Evolutionary conservation across 1,284 basidiomycete species (phyloP), one percentile per base, ranked within the genome.

Genomic region (Phaffia rhodozyma): DNA sequence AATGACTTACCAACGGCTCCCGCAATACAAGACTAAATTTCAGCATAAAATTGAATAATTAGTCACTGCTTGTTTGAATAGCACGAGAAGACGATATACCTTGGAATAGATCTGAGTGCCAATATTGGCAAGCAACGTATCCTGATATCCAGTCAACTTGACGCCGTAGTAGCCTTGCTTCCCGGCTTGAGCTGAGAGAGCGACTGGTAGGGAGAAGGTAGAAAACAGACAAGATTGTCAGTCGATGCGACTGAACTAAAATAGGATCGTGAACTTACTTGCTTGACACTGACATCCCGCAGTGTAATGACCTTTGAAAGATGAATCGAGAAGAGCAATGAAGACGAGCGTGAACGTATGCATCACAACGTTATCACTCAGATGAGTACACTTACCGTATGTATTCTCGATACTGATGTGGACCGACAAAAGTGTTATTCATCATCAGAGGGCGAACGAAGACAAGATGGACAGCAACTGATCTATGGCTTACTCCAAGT

Each of bases 41-140:
- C 3, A 18, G 4, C 27, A 25, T 11, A 54, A 25, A 9, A 25
- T 29, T 18, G 52, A 34, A 34, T 34, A 5, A 4, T 34, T 9
- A 34, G 32, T 34, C 32, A 34, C 9, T 34, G 32, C 32, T 34
- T 34, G 5, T 34, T 34, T 34, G 32, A 34, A 34, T 34, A 9
- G 32, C 32, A 34, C 4, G 32, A 34, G 5, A 34, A 32, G 27
- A 18, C n/a, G 32, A 25, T n/a, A n/a, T 3, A 54, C 52, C 54
- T 66, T 65, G n/a, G 66, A 61, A 52, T 66, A 68, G 53, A 69
- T 68, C 52, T 70, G 66, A 38, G 57, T 56, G 3, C 69, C 69
- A 34, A 61, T 48, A 34, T 70, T 66, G 20, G 69, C 69, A 30
- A 68, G 61, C 6, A 69, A 58, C 4, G 68, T 70, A 48, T 70